Conservation (phyloP, 768 basidiomycete genomes). For the Obba rivulosa region DNA sequence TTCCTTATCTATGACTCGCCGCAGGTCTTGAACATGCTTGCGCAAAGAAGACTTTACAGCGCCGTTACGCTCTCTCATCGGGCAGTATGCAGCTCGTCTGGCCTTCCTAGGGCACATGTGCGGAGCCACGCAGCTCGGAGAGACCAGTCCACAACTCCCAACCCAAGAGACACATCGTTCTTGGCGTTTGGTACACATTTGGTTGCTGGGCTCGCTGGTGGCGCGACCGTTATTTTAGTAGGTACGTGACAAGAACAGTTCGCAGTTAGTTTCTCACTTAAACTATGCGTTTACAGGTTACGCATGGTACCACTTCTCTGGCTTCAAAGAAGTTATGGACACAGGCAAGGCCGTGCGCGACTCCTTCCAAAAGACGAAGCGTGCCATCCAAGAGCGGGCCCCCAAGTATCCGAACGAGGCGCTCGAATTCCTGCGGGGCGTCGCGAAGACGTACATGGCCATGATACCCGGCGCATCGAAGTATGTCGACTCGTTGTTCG, state of each 20-base stretch:
- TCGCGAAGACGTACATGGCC: conserved; percentile 36
- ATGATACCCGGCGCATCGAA: conserved; percentile 33
- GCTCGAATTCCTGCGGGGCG: conserved; percentile 32
- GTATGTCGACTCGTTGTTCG: conserved; percentile 38
- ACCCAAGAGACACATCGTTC: too few species aligned
- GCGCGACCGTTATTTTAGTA: conserved; percentile 23
- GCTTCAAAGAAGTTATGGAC: conserved; percentile 32
- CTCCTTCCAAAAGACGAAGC: conserved; percentile 22
- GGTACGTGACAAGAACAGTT: conserved; percentile 11
- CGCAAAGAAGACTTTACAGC: too few species aligned
- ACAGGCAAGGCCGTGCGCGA: conserved; percentile 23
- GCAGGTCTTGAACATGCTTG: too few species aligned
- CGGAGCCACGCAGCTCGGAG: too few species aligned
- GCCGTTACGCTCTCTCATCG: too few species aligned
- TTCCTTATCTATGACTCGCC: too few species aligned
- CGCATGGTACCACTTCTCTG: conserved; percentile 37
- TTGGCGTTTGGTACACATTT: conserved; percentile 18
- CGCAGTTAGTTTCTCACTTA: background rate
- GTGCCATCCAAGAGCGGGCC: conserved; percentile 20
- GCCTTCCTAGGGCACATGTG: too few species aligned
- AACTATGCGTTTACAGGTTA: conserved; percentile 17
- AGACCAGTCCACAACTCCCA: too few species aligned
- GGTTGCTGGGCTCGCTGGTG: conserved; percentile 26
- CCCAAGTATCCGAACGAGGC: conserved; percentile 27
- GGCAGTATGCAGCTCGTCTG: too few species aligned